Evolutionary conservation across 148 eudicot genomes (phyloP).

Genomic region (Nepenthes mirabilis): DNA sequence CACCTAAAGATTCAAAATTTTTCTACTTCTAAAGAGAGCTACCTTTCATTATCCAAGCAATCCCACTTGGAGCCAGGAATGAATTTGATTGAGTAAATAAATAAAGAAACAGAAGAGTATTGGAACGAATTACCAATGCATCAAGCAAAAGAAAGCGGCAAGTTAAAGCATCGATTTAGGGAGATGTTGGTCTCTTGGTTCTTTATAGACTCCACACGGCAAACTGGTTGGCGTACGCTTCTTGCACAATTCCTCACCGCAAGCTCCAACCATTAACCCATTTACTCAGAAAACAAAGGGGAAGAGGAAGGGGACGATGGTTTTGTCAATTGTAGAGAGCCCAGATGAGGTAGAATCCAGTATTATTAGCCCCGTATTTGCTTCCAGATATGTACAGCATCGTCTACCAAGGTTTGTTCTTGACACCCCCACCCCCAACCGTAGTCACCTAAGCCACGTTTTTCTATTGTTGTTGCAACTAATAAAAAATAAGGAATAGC

Average conservation of each 20-base stretch:
- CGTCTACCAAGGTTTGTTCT: constrained; percentile 23
- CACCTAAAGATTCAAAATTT: too few relatives aligned
- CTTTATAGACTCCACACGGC: not conserved
- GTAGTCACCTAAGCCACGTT: too few relatives aligned
- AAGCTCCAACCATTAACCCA: too few relatives aligned
- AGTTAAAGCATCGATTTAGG: not conserved
- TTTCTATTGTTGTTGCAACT: not conserved
- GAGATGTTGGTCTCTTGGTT: not conserved
- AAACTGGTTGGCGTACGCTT: not conserved
- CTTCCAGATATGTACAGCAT: constrained; percentile 31
- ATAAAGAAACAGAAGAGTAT: too few relatives aligned
- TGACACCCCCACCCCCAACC: not conserved
- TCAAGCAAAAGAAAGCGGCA: constrained; percentile 10
- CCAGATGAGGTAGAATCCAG: constrained; percentile 14
- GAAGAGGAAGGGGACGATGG: constrained; percentile 7
- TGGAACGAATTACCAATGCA: too few relatives aligned
- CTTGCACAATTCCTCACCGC: too few relatives aligned
- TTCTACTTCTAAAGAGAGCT: too few relatives aligned
- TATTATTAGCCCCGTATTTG: constrained; percentile 19
- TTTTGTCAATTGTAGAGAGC: constrained; percentile 11
- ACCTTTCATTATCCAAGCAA: too few relatives aligned
- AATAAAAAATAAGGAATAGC: not conserved
- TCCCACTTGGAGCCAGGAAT: too few relatives aligned
- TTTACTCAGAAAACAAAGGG: too few relatives aligned
- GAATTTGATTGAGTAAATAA: too few relatives aligned